Conservation (phyloP, 352 stramenopile species). For the Phytopythium oedochilum region DNA sequence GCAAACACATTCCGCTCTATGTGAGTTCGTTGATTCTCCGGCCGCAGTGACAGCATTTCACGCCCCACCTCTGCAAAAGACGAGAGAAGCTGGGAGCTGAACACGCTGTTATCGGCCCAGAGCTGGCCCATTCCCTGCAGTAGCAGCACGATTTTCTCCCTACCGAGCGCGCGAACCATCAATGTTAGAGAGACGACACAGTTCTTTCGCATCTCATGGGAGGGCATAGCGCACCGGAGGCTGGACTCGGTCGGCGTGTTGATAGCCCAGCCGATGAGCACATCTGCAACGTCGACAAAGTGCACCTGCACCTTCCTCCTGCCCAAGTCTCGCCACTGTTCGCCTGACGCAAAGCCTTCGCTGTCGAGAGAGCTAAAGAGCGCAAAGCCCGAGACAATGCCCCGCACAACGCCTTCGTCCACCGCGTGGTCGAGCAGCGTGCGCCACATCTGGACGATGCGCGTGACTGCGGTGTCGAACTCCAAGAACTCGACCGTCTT, state of each 20-base stretch:
- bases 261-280: constrained; percentile 68
- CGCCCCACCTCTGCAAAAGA: constrained; percentile 50
- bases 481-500: constrained; percentile 36
- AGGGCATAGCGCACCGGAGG: constrained; percentile 27
- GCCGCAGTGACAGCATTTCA: not conserved
- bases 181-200: not conserved
- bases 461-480: constrained; percentile 30
- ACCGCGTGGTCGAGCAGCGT: constrained; percentile 44
- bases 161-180: constrained; percentile 1
- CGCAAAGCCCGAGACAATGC: constrained; percentile 19
- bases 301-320: constrained; percentile 50
- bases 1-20: not conserved
- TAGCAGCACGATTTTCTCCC: constrained; percentile 42
- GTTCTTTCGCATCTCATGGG: not conserved
- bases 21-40: not conserved
- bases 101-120: constrained; percentile 69
- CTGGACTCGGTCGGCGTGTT: constrained; percentile 22
- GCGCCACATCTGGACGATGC: constrained; percentile 42
- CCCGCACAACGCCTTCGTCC: constrained; percentile 30
- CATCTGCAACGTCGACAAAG: constrained; percentile 70
- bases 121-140: constrained; percentile 43
- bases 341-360: not conserved
- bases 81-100: constrained; percentile 54
- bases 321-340: constrained; percentile 23
- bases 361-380: not conserved